These are phyloP conservation scores for Sporothrix phasma DNA, from an alignment of 2,329 filamentous ascomycete genomes.

Conservation along the genomic window DNA sequence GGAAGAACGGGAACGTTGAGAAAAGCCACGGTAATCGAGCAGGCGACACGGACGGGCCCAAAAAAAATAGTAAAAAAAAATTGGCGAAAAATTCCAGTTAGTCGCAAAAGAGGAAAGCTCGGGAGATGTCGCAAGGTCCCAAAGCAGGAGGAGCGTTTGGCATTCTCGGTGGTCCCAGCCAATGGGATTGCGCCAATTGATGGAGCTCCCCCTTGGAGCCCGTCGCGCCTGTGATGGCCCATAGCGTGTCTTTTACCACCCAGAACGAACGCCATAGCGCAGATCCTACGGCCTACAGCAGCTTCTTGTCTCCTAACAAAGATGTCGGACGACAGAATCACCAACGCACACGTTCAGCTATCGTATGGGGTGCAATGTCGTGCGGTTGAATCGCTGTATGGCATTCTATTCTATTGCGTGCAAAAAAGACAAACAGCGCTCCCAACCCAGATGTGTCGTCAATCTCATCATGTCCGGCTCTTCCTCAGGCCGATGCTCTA, in stretches of 20 bases:
- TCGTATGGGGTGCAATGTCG: not conserved
- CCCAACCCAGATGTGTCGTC: not conserved
- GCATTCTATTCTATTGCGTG: slow-evolving; percentile 4
- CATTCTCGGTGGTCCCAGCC: slow-evolving; percentile 19
- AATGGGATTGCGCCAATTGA: slow-evolving; percentile 19
- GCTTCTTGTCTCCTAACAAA: not conserved
- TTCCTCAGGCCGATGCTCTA: slow-evolving; percentile 23
- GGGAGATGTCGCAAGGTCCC: slow-evolving; percentile 26
- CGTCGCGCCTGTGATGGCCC: not conserved
- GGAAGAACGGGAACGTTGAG: not conserved
- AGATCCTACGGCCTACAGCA: too few relatives aligned
- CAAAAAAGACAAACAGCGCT: not conserved
- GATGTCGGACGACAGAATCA: not conserved
- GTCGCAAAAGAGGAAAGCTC: slow-evolving; percentile 24
- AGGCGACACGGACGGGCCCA: not conserved
- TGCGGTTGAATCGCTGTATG: not conserved
- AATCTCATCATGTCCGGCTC: not conserved
- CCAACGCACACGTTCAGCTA: too few relatives aligned
- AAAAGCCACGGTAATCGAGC: not conserved
- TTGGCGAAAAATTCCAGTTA: slow-evolving; percentile 8
- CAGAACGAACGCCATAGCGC: not conserved
- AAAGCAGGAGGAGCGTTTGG: not conserved
- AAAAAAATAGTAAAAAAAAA: slow-evolving; percentile 7
- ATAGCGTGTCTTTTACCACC: not conserved
- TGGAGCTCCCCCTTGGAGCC: slow-evolving; percentile 9